These are phyloP conservation scores for Mangifera indica DNA, from an alignment of 345 rosid species.

Conservation along the genomic window DNA sequence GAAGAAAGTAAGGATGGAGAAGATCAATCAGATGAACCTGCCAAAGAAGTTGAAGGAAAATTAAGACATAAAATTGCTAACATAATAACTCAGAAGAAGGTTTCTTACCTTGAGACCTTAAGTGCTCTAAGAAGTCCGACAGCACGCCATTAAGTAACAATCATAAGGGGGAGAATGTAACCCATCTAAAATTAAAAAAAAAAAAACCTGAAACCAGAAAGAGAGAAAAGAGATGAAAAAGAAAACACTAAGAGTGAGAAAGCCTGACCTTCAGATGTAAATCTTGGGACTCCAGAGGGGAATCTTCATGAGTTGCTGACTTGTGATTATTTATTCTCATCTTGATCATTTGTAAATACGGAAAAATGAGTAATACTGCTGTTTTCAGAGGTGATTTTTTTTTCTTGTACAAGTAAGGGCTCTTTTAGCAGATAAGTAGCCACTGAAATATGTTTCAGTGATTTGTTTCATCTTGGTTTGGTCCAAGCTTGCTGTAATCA, in stretches of 20 bases:
- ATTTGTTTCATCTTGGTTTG: background rate
- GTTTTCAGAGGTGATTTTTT: constrained; percentile 10
- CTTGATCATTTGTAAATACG: constrained; percentile 26
- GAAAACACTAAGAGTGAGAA: constrained; percentile 14
- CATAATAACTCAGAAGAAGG: constrained; percentile 46
- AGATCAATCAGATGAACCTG: constrained; percentile 23
- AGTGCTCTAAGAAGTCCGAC: constrained; percentile 74
- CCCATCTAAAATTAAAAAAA: background rate
- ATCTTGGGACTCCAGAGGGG: background rate
- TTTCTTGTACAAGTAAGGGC: constrained; percentile 15
- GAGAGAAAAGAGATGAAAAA: background rate
- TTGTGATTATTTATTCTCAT: constrained; percentile 12
- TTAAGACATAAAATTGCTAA: constrained; percentile 36
- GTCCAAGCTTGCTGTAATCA: background rate
- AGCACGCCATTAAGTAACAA: constrained; percentile 43
- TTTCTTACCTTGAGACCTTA: constrained; percentile 59
- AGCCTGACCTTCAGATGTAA: constrained; percentile 17
- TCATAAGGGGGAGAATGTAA: constrained; percentile 1
- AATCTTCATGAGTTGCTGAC: constrained; percentile 4
- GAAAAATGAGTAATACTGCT: constrained; percentile 6
- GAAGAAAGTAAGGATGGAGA: constrained; percentile 35
- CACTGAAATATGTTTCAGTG: constrained; percentile 12
- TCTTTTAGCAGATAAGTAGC: constrained; percentile 19
- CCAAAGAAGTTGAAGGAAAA: constrained; percentile 42
- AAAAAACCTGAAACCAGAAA: background rate